A percentile compares a stretch with the other conserved stretches of the same genome.
phyloP scores from a whole-genome alignment of 495 filamentous ascomycete species.

The Penicillium verhagenii region DNA sequence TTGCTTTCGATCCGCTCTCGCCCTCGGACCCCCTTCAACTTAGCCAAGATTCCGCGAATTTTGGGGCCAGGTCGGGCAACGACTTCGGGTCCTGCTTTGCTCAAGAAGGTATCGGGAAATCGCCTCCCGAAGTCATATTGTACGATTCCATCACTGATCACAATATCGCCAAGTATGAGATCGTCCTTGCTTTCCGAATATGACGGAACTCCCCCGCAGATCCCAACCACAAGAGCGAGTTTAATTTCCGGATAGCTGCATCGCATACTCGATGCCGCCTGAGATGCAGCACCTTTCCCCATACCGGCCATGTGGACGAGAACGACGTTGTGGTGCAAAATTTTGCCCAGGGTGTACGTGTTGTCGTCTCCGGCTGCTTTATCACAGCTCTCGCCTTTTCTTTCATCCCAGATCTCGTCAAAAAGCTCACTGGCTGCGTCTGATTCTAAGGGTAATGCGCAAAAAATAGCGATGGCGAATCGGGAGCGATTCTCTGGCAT shows the following conservation, averaged over 20 bases:
- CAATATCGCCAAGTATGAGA: conserved; percentile 43
- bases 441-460: no score
- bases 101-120: not conserved
- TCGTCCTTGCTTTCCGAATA: conserved; percentile 9
- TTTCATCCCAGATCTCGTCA: not conserved
- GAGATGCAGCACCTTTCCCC: conserved; percentile 29
- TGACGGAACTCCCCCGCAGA: conserved; percentile 33
- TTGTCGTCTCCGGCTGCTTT: conserved; percentile 6
- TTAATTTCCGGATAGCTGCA: conserved; percentile 12
- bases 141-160: conserved; percentile 36
- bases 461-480: no score
- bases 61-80: no score
- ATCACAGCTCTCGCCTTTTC: not conserved
- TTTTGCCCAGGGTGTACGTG: conserved; percentile 33
- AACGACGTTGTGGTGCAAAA: conserved; percentile 36
- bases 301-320: conserved; percentile 30
- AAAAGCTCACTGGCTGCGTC: not conserved
- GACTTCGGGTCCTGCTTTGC: not conserved
- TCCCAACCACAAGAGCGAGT: conserved; percentile 18
- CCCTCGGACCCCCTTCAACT: no score
- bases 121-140: conserved; percentile 35
- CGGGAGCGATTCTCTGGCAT: no score
- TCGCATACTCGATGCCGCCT: conserved; percentile 10
- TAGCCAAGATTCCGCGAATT: no score
- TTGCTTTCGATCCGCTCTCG: no score